Base-by-base conservation (phyloP, 2,329 filamentous ascomycete genomes). In the Kalmusia sp. region DNA sequence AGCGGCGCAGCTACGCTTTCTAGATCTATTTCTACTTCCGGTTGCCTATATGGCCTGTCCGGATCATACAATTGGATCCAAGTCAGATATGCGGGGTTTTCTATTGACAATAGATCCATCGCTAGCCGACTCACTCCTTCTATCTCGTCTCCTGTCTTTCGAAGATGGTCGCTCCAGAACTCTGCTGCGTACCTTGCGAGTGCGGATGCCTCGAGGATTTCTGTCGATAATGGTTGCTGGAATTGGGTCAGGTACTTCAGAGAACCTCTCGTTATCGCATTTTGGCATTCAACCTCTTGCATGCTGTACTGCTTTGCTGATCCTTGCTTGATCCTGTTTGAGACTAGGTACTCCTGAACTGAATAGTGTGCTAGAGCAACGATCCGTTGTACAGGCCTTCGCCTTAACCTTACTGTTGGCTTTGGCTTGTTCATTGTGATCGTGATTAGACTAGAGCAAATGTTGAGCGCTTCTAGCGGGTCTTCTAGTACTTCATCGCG, bases 331-430 rank as follows among this genome's bases (percentile, higher is more conserved):
- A 68, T 66, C 22, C 66, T 63, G 11, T 62, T 55, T 34, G 69
- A 73, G 0, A 65, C 12, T 22, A 74, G 67, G 28, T 72, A 74
- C 31, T 74, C 71, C 41, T 71, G 60, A n/a, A 74, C 70, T 17
- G 70, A 74, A 44, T 69, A 73, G 48, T 74, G 71, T 35, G 69
- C 66, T 12, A 74, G 54, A 41, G 49, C 49, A 21, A 65, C 35
- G 12, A 58, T 51, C 14, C 38, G 47, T 33, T 45, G 12, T 4
- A 33, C 15, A 28, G 49, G 11, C 33, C 22, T 14, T 47, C n/a
- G n/a, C n/a, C n/a, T n/a, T n/a, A 6, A 1, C 19, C 4, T 22
- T 17, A 2, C 4, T n/a, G 15, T 27, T 28, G 17, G 12, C 4
- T 5, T 3, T 11, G 15, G 17, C 8, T 40, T 21, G 19, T 19